These are phyloP conservation scores for Leishmania martiniquensis DNA, from an alignment of 208 protist species.

Conservation along the genomic window DNA sequence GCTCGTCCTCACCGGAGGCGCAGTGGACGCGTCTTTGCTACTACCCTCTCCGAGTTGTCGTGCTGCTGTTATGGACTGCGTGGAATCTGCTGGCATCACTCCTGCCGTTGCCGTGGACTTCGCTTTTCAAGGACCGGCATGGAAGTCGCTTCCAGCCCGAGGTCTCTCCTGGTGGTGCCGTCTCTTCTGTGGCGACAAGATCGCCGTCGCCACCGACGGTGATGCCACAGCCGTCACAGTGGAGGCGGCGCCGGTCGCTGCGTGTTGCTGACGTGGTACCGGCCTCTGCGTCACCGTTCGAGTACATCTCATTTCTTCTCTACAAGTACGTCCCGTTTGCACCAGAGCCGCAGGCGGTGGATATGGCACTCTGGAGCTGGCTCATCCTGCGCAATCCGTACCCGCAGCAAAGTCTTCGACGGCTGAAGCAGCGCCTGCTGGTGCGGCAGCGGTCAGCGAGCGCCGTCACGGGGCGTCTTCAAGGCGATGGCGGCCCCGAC, in stretches of 20 bases:
- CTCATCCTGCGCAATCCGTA: slow-evolving; percentile 28
- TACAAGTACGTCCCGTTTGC: slow-evolving; percentile 36
- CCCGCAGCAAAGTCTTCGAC: slow-evolving; percentile 35
- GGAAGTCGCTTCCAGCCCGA: not conserved
- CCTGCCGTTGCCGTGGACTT: not conserved
- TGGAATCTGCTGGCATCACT: slow-evolving; percentile 18
- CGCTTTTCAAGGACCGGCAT: not conserved
- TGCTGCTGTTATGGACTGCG: slow-evolving; percentile 37
- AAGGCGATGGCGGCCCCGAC: not conserved
- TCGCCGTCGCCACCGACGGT: not conserved
- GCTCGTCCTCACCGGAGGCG: slow-evolving; percentile 15
- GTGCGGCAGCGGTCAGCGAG: slow-evolving; percentile 18
- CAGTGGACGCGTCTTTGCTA: slow-evolving; percentile 18
- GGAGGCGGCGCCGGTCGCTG: slow-evolving; percentile 26
- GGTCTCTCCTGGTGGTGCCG: not conserved
- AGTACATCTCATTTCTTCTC: slow-evolving; percentile 22
- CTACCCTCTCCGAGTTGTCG: slow-evolving; percentile 14
- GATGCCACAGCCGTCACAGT: slow-evolving; percentile 16
- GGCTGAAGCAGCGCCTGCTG: slow-evolving; percentile 33
- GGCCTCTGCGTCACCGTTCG: slow-evolving; percentile 26
- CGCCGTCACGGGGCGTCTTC: not conserved
- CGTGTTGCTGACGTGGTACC: slow-evolving; percentile 17
- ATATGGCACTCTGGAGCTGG: slow-evolving; percentile 53
- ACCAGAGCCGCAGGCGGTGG: slow-evolving; percentile 37
- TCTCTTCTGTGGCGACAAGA: not conserved